A percentile compares a stretch with the other conserved stretches of the same genome.
Evolutionary conservation across 495 filamentous ascomycete genomes (phyloP).

Genomic region (Choiromyces venosus): DNA sequence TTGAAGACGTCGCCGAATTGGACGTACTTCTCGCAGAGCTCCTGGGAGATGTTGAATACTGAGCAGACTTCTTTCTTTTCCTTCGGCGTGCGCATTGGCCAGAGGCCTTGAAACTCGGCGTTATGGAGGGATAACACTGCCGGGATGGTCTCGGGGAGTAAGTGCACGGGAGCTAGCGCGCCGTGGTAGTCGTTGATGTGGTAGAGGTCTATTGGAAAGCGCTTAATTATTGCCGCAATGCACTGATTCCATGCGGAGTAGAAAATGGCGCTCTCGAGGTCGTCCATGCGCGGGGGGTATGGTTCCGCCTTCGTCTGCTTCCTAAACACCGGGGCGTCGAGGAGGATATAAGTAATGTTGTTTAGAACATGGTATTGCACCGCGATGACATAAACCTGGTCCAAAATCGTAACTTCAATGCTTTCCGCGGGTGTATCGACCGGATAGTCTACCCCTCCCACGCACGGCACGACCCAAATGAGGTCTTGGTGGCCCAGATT

Average conservation of each 20-base stretch:
- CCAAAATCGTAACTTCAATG: constrained; percentile 63
- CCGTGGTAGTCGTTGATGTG: constrained; percentile 81
- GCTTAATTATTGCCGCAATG: constrained; percentile 57
- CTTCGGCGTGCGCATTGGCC: constrained; percentile 65
- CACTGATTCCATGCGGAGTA: constrained; percentile 72
- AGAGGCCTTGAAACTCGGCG: constrained; percentile 69
- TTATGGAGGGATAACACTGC: constrained; percentile 57
- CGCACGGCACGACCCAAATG: constrained; percentile 72
- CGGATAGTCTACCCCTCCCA: constrained; percentile 63
- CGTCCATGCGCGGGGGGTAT: constrained; percentile 69
- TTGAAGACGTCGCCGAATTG: constrained; percentile 69
- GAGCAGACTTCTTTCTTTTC: constrained; percentile 65
- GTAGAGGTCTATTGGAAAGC: constrained; percentile 64
- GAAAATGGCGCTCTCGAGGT: constrained; percentile 65
- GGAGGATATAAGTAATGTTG: constrained; percentile 68
- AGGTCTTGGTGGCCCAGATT: constrained; percentile 62
- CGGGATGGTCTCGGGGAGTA: constrained; percentile 45
- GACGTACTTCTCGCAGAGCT: constrained; percentile 51
- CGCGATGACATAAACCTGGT: constrained; percentile 58
- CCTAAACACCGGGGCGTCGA: constrained; percentile 66
- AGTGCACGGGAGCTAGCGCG: constrained; percentile 63
- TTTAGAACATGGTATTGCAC: constrained; percentile 61
- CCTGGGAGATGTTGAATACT: constrained; percentile 59
- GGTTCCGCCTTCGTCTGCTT: constrained; percentile 62
- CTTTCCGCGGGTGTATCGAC: constrained; percentile 54